Conservation (phyloP, 305 asterid genomes). For the Fraxinus dipetala region DNA sequence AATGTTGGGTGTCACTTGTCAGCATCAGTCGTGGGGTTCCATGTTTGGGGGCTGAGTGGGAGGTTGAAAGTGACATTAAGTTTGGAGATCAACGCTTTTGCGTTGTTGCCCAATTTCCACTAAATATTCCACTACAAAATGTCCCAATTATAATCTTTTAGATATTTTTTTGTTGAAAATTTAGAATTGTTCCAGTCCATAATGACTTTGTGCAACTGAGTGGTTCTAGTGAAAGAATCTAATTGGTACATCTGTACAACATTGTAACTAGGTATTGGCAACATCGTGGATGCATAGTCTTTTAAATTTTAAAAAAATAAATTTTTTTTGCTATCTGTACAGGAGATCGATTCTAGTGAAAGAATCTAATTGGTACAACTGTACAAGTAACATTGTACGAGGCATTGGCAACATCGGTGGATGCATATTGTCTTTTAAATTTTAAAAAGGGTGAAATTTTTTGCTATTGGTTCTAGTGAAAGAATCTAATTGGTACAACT, state of each 20-base stretch:
- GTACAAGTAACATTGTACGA: no score
- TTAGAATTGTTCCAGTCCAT: neutral
- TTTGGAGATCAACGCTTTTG: neutral
- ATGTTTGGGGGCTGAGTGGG: constrained; percentile 17
- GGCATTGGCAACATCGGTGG: no score
- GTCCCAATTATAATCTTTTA: neutral
- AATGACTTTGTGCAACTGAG: neutral
- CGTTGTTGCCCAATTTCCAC: constrained; percentile 16
- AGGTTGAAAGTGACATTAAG: constrained; percentile 17
- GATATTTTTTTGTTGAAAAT: neutral
- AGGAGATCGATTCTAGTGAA: no score
- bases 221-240: neutral
- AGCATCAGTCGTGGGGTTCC: constrained; percentile 23
- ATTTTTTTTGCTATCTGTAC: no score
- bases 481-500: no score
- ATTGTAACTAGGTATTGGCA: neutral
- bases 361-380: no score
- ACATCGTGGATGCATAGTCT: neutral
- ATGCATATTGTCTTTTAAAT: no score
- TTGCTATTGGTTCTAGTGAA: no score
- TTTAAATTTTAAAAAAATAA: neutral
- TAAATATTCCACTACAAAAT: constrained; percentile 10
- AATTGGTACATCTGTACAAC: neutral
- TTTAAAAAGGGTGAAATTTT: no score
- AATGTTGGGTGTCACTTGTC: neutral